phyloP scores from a whole-genome alignment of 2,329 filamentous ascomycete species.

The Coniochaeta hoffmannii region DNA sequence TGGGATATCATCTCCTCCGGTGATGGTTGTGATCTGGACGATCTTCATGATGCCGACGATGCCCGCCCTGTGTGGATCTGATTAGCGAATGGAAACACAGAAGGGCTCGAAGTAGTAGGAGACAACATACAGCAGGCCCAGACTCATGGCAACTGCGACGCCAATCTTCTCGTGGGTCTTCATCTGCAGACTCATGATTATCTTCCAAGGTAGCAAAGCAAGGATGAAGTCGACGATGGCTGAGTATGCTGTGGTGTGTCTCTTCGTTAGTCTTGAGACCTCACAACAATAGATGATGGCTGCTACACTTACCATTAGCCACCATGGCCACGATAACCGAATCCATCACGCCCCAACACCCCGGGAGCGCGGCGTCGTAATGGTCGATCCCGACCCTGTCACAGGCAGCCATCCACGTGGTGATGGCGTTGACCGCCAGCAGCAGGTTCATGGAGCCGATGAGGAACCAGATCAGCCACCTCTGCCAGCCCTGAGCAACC shows the following conservation, averaged over 20 bases:
- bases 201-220: conserved; percentile 5
- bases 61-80: not conserved
- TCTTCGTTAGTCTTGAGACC: too few relatives aligned
- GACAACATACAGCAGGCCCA: conserved; percentile 6
- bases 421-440: conserved; percentile 13
- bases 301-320: conserved; percentile 8
- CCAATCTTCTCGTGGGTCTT: conserved; percentile 7
- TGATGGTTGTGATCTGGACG: conserved; percentile 3
- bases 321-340: conserved; percentile 8
- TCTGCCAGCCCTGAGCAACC: conserved; percentile 11
- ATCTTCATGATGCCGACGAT: conserved; percentile 5
- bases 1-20: conserved; percentile 8
- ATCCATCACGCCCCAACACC: conserved; percentile 6
- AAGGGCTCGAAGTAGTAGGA: not conserved
- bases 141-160: conserved; percentile 7
- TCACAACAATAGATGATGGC: too few relatives aligned
- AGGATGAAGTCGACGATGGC: conserved; percentile 7
- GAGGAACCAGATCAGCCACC: conserved; percentile 16
- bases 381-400: conserved; percentile 4
- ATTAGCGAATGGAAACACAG: not conserved
- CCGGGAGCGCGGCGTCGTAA: conserved; percentile 4
- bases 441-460: conserved; percentile 16
- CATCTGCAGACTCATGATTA: conserved; percentile 8
- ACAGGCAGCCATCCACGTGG: conserved; percentile 12
- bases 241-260: conserved; percentile 1